Conservation (phyloP, 2,329 filamentous ascomycete genomes). For the Aspergillus latus region DNA sequence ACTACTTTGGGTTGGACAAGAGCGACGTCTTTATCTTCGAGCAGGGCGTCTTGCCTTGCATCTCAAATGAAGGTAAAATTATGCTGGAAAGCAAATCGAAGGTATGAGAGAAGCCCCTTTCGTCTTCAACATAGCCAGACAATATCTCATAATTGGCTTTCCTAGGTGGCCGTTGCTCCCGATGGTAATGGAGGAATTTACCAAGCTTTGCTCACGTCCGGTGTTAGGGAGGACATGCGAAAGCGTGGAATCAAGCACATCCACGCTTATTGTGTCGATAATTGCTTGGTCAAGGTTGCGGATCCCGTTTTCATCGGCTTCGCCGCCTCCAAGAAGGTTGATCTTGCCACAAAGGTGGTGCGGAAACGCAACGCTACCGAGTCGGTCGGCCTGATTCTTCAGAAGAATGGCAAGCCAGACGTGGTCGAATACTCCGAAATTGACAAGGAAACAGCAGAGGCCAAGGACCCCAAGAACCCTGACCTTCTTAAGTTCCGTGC, state of each 20-base stretch:
- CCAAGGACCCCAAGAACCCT: slow-evolving; percentile 75
- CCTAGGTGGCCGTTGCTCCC: slow-evolving; percentile 79
- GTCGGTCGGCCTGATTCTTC: slow-evolving; percentile 88
- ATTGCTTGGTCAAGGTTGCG: slow-evolving; percentile 98
- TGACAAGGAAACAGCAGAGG: slow-evolving; percentile 81
- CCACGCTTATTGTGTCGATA: slow-evolving; percentile 97
- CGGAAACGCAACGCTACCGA: slow-evolving; percentile 96
- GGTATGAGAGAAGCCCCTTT: slow-evolving; percentile 42
- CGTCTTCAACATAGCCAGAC: not conserved
- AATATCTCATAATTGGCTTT: not conserved
- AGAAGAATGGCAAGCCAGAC: slow-evolving; percentile 93
- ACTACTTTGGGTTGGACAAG: slow-evolving; percentile 84
- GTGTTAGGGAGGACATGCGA: slow-evolving; percentile 82
- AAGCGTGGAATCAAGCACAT: slow-evolving; percentile 90
- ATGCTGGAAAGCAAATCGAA: slow-evolving; percentile 85
- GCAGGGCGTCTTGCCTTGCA: slow-evolving; percentile 93
- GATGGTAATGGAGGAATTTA: slow-evolving; percentile 98
- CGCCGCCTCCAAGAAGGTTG: slow-evolving; percentile 79
- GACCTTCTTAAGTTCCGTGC: slow-evolving; percentile 91
- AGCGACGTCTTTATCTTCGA: slow-evolving; percentile 92
- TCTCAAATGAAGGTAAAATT: slow-evolving; percentile 97
- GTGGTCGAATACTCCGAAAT: slow-evolving; percentile 99
- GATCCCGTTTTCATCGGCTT: slow-evolving; percentile 96
- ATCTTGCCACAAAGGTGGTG: slow-evolving; percentile 99
- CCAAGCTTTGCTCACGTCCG: slow-evolving; percentile 78